Conservation (phyloP, 257 asterid genomes). For the Solanum corneliomulleri region DNA sequence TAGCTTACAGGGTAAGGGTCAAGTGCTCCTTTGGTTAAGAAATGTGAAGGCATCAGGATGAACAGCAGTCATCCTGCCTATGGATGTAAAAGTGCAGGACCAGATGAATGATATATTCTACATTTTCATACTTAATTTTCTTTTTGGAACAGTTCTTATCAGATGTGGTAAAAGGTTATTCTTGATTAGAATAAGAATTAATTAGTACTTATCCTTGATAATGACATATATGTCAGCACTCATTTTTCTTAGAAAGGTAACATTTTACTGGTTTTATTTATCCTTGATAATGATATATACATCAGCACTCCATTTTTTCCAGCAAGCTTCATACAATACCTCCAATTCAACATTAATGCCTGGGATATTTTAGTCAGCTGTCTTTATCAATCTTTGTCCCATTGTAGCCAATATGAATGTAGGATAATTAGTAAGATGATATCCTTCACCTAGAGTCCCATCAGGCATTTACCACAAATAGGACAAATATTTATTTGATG, state of each 20-base stretch:
- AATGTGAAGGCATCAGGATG: background rate
- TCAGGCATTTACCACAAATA: background rate
- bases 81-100: background rate
- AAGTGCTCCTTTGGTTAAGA: background rate
- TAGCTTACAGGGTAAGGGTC: background rate
- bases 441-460: background rate
- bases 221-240: background rate
- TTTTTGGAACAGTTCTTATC: background rate
- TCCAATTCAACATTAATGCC: background rate
- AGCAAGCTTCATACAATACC: background rate
- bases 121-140: background rate
- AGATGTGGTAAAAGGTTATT: background rate
- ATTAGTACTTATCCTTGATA: background rate
- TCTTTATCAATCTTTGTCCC: background rate
- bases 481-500: background rate
- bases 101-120: background rate
- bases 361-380: background rate
- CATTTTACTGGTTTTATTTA: background rate
- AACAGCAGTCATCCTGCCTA: background rate
- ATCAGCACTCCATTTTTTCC: background rate
- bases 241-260: background rate
- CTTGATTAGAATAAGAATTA: background rate
- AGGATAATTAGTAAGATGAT: background rate
- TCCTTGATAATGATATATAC: background rate
- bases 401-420: background rate